phyloP scores from a whole-genome alignment of 2,329 filamentous ascomycete genomes.

The Botrytis cinerea region DNA sequence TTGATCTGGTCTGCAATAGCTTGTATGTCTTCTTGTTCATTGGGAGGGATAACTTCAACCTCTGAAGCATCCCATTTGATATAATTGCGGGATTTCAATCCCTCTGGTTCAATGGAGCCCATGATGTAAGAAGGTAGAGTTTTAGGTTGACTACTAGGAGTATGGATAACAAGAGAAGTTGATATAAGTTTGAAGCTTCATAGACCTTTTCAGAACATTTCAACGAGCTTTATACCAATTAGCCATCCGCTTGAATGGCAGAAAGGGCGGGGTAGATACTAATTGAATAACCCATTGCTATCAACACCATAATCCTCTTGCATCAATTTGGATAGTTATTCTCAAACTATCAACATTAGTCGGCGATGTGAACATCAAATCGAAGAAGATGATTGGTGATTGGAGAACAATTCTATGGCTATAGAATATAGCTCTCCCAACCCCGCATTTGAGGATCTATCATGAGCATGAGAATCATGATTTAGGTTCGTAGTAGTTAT shows the following conservation, averaged over 20 bases:
- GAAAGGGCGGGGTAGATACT: background rate
- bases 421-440: background rate
- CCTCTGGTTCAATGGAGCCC: constrained; percentile 17
- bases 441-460: background rate
- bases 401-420: background rate
- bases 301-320: background rate
- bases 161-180: background rate
- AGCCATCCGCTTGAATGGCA: background rate
- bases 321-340: background rate
- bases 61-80: constrained; percentile 46
- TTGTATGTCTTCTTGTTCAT: constrained; percentile 48
- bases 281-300: background rate
- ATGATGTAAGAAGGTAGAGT: background rate
- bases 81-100: constrained; percentile 39
- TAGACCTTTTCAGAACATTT: background rate
- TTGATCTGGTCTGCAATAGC: constrained; percentile 50
- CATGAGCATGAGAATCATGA: background rate
- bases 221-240: background rate
- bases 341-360: background rate
- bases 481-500: background rate
- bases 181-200: background rate
- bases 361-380: too few species aligned
- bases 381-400: background rate
- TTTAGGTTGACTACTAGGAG: background rate
- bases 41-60: constrained; percentile 45